Conservation (phyloP, 2,329 filamentous ascomycete genomes). For the Neonectria hederae region DNA sequence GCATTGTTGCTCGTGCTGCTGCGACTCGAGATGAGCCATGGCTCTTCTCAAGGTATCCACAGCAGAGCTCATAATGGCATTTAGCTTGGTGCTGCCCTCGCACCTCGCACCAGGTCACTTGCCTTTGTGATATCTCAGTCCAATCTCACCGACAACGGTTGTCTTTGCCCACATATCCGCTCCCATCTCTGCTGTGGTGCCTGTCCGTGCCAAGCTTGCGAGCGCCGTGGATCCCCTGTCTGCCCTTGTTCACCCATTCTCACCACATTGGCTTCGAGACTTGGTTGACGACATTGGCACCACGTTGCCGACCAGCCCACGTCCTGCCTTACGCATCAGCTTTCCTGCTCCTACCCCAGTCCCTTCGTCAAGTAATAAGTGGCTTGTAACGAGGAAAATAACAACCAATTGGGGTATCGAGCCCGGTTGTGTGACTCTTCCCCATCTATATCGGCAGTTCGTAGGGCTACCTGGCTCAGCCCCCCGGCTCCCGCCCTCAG, state of each 20-base stretch:
- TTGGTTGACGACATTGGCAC: constrained; percentile 21
- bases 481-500: constrained; percentile 29
- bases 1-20: constrained; percentile 38
- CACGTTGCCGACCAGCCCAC: constrained; percentile 19
- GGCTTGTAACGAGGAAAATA: constrained; percentile 31
- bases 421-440: constrained; percentile 26
- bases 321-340: constrained; percentile 21
- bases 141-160: constrained; percentile 25
- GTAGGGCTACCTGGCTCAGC: constrained; percentile 40
- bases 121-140: constrained; percentile 30
- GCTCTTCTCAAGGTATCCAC: constrained; percentile 31
- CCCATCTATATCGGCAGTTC: constrained; percentile 18
- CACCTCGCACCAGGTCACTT: constrained; percentile 16
- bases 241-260: constrained; percentile 27
- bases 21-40: constrained; percentile 8
- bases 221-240: constrained; percentile 20
- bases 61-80: constrained; percentile 27
- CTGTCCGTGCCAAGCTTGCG: constrained; percentile 15
- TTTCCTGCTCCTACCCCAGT: constrained; percentile 19
- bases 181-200: constrained; percentile 12
- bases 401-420: constrained; percentile 25
- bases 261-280: constrained; percentile 15
- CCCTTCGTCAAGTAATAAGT: constrained; percentile 18
- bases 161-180: constrained; percentile 2
- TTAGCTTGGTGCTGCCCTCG: constrained; percentile 35